These are phyloP conservation scores for Massariosphaeria phaeospora DNA, from an alignment of 495 filamentous ascomycete genomes.

Conservation along the genomic window DNA sequence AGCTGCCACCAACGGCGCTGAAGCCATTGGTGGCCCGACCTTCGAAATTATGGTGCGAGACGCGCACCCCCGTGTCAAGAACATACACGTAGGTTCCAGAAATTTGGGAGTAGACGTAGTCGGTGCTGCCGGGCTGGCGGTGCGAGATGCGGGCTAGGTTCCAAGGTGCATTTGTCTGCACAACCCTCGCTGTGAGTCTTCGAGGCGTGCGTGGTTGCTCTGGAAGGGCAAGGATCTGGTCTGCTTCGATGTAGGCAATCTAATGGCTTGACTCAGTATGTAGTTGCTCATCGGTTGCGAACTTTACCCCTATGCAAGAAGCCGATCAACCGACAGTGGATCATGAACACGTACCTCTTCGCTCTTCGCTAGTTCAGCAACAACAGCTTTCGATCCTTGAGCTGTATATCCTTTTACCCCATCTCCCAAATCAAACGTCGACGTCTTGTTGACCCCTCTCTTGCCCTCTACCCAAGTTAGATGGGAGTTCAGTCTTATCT, in stretches of 20 bases:
- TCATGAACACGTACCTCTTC: slow-evolving; percentile 5
- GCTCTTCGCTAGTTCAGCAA: slow-evolving; percentile 2
- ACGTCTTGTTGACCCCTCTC: not conserved
- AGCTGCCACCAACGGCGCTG: slow-evolving; percentile 15
- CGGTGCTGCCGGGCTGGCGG: slow-evolving; percentile 5
- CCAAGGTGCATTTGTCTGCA: slow-evolving; percentile 27
- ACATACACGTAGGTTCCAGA: slow-evolving; percentile 23
- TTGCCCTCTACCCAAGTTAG: not conserved
- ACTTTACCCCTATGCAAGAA: not conserved
- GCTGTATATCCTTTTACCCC: slow-evolving; percentile 11
- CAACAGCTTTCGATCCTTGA: slow-evolving; percentile 1
- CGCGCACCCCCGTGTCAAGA: slow-evolving; percentile 19
- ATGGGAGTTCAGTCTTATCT: not conserved
- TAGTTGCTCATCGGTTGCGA: not conserved
- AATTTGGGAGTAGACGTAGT: slow-evolving; percentile 12
- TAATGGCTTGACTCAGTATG: not conserved
- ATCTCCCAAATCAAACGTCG: slow-evolving; percentile 4
- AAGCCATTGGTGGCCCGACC: slow-evolving; percentile 14
- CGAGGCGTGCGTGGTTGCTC: not conserved
- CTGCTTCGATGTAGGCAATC: slow-evolving; percentile 15
- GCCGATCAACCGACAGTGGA: not conserved
- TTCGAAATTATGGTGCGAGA: slow-evolving; percentile 9
- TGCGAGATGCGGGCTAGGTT: slow-evolving; percentile 29
- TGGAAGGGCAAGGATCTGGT: slow-evolving; percentile 8
- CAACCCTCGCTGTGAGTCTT: not conserved